phyloP scores from a whole-genome alignment of 2,329 filamentous ascomycete species.

The Aspergillus sojae region DNA sequence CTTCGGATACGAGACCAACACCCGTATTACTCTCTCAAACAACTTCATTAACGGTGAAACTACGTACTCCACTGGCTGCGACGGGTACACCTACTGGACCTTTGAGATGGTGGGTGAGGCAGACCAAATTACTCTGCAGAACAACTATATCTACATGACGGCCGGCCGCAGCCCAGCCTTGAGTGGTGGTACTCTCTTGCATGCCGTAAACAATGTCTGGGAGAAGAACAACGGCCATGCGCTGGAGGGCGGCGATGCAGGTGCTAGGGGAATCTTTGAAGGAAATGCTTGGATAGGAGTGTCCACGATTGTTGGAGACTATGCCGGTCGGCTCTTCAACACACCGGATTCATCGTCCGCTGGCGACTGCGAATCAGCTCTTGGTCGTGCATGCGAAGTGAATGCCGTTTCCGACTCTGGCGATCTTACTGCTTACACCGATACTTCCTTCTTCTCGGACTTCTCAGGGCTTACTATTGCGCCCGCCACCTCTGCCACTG shows the following conservation, averaged over 20 bases:
- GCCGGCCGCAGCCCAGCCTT: slow-evolving; percentile 62
- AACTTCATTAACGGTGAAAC: slow-evolving; percentile 59
- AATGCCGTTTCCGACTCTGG: not conserved
- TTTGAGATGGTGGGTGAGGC: slow-evolving; percentile 54
- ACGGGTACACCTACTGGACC: slow-evolving; percentile 57
- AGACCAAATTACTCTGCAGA: slow-evolving; percentile 57
- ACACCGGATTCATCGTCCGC: not conserved
- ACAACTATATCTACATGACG: slow-evolving; percentile 64
- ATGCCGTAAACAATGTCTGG: slow-evolving; percentile 64
- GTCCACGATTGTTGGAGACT: not conserved
- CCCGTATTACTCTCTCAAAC: slow-evolving; percentile 63
- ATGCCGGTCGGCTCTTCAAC: not conserved
- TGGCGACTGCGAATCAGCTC: not conserved
- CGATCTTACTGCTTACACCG: not conserved
- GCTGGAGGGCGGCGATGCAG: slow-evolving; percentile 46
- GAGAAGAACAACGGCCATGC: slow-evolving; percentile 58
- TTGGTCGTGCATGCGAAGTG: not conserved
- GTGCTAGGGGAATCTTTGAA: not conserved
- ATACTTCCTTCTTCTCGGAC: not conserved
- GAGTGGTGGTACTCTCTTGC: slow-evolving; percentile 57
- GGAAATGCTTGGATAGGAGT: not conserved
- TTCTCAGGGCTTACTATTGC: not conserved
- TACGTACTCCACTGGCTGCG: slow-evolving; percentile 59
- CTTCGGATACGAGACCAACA: slow-evolving; percentile 55
- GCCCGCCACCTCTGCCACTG: not conserved